Evolutionary conservation across 805 yeast species (phyloP).

Genomic region (Tetrapisispora taiwanensis): DNA sequence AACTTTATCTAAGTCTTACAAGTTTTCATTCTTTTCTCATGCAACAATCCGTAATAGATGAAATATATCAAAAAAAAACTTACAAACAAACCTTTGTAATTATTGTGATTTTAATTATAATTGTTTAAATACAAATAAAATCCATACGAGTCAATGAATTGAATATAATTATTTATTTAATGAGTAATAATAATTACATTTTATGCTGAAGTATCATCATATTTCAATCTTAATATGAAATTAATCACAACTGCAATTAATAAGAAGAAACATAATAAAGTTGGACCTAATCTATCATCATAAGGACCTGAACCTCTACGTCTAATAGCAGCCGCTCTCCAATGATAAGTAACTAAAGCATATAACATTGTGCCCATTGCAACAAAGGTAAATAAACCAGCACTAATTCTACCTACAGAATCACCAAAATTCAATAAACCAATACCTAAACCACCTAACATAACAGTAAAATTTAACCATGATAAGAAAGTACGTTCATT

Average conservation of each 20-base stretch:
- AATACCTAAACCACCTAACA: conserved; percentile 91
- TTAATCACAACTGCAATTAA: conserved; percentile 89
- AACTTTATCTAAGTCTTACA: no score
- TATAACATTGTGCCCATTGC: conserved; percentile 98
- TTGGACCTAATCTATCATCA: conserved; percentile 97
- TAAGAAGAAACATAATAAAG: conserved; percentile 89
- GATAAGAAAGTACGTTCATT: conserved; percentile 97
- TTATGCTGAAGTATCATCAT: conserved; percentile 6
- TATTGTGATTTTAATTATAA: no score
- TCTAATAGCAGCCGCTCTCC: conserved; percentile 99
- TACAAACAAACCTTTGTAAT: no score
- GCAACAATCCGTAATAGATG: no score
- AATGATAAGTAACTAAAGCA: conserved; percentile 91
- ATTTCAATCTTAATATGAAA: conserved; percentile 59
- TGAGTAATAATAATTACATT: no score
- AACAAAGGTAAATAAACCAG: conserved; percentile 86
- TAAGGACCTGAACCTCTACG: conserved; percentile 98
- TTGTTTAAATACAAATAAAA: no score
- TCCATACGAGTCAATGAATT: no score
- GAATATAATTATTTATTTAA: no score
- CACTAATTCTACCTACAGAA: conserved; percentile 80
- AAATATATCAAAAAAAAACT: no score
- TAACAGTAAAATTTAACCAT: conserved; percentile 98
- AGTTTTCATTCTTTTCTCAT: no score
- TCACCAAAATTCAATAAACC: conserved; percentile 96